Percentiles rank a stretch among this genome's conserved stretches.
phyloP scores from a whole-genome alignment of 768 basidiomycete genomes.

The Lanmaoa rubissima region DNA sequence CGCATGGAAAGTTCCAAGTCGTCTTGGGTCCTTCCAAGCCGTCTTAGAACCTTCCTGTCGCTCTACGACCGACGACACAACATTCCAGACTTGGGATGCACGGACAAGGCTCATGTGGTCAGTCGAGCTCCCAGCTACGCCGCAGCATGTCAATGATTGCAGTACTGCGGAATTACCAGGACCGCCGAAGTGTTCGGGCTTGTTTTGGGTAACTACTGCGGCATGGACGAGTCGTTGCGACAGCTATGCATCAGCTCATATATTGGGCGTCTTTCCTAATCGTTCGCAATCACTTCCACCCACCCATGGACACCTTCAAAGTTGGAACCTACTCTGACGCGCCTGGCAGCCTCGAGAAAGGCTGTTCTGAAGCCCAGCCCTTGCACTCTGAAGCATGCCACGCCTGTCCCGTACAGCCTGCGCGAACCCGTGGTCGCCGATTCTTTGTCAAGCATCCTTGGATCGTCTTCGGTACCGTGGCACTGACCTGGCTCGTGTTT shows the following conservation, averaged over 20 bases:
- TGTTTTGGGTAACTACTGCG: background rate
- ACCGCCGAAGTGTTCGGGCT: background rate
- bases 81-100: background rate
- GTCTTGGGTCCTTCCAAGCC: background rate
- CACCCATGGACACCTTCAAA: slow-evolving; percentile 17
- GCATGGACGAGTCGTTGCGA: background rate
- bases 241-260: background rate
- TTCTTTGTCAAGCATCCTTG: slow-evolving; percentile 9
- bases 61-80: background rate
- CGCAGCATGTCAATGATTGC: background rate
- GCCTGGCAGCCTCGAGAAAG: slow-evolving; percentile 20
- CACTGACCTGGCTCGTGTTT: slow-evolving; percentile 15
- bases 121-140: background rate
- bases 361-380: slow-evolving; percentile 2
- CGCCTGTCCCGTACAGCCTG: background rate
- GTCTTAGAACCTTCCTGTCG: too few species aligned
- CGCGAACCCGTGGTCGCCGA: background rate
- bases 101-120: too few species aligned
- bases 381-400: background rate
- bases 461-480: slow-evolving; percentile 2
- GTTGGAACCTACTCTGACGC: slow-evolving; percentile 1
- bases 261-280: background rate
- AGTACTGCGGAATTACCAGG: background rate
- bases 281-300: background rate
- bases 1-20: background rate